Base-by-base conservation (phyloP, 768 basidiomycete species). In the Kockovaella imperatae region DNA sequence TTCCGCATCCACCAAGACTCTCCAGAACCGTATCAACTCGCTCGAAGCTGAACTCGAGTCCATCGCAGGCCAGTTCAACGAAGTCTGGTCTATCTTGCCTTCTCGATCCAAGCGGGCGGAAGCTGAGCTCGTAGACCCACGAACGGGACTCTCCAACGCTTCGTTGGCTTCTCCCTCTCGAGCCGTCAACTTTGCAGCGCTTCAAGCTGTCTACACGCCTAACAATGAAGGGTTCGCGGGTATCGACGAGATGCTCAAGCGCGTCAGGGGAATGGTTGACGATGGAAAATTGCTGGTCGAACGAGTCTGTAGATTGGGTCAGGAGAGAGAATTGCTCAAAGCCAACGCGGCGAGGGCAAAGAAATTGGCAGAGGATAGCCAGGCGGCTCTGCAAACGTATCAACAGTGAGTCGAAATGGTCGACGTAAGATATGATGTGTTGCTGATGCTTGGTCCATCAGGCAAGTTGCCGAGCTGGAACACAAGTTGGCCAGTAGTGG, bases 281-380 rank as follows among this genome's bases (percentile, higher is more conserved):
- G 93, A 95, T 68, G 87, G 91, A 59, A 79, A 81, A 21, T 77
- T 84, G 17, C 72, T 96, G 51, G 87, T 90, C 52, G 85, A 88
- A 69, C 78, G 89, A 26, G 73, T 90, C 31, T 74, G 87, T 42
- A 80, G 87, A 21, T 85, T 88, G 58, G 89, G 86, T 2, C 83
- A 87, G 69, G 86, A 88, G 42, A 84, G 91, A 50, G 89, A 93
- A 56, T 64, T 91, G 55, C 77, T 93, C 52, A 93, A 89, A 77
- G 85, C 83, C 73, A 90, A 89, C 63, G 87, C 88, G 17, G 87
- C 88, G 62, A 77, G 87, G 41, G 89, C 87, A 18, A 85, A 90
- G 75, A 88, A 87, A 71, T 77, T 93, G 24, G 86, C 87, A 3
- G 82, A 84, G 68, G 89, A 90, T 42, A 85, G 83, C 32, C 82